Base-by-base conservation (phyloP, 495 filamentous ascomycete genomes). In the Penicillium steckii region DNA sequence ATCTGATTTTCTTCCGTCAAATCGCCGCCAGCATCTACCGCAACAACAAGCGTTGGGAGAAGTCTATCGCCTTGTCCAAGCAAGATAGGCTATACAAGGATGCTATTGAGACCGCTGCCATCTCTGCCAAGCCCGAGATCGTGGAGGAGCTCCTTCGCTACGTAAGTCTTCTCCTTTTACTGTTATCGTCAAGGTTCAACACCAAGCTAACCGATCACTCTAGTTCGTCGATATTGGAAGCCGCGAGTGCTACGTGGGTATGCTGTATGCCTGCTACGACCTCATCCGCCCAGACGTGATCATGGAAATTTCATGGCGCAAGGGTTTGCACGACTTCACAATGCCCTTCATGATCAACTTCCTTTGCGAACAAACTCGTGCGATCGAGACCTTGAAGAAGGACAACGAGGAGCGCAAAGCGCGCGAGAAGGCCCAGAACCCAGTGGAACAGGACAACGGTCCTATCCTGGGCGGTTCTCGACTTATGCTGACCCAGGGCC, bases 341-440 rank as follows among this genome's bases (percentile, higher is more conserved):
- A 97, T 99, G 95, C 95, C 95, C 13, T 99, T 91, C 78, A 95
- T 99, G 91, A 97, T 99, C 80, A 97, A 97, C 77, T 86, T 91
- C 71, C 80, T 97, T 60, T 86, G 84, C 70, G 89, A 95, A 69
- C 92, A 97, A 70, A 89, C 90, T 44, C 83, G 85, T 25, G 85
- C 93, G 18, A 87, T 99, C 56, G 85, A 90, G 53, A 71, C 73
- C 49, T 81, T 99, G 27, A 93, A 93, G 80, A 90, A 89, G 56
- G 95, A 99, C 74, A 97, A 97, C 67, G 95, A 99, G 68, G 91
- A 95, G 66, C 90, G 95, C 62, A 99, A 97, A 80, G 78, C 81
- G 21, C 86, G 84, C 53, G 95, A 99, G 71, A 83, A 84, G 50
- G 85, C 87, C 38, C 86, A n/a, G n/a, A n/a, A 95, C 60, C 84